These are phyloP conservation scores for Leucosporidium scottii DNA, from an alignment of 768 basidiomycete genomes.

Conservation along the genomic window DNA sequence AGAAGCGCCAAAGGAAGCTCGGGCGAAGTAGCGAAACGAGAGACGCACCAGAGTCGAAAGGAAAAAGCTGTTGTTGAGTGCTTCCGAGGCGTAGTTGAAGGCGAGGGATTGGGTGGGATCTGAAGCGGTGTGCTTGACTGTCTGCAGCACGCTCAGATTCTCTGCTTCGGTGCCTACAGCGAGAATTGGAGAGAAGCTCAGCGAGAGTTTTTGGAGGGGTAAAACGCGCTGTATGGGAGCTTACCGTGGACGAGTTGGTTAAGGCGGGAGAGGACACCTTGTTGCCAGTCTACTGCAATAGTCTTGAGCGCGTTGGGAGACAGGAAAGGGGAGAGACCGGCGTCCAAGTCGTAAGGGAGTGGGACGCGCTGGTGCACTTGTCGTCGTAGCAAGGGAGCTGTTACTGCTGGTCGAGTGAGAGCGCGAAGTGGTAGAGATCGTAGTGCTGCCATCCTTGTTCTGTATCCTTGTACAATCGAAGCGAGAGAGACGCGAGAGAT, in stretches of 20 bases:
- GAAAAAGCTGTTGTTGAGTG: slow-evolving; percentile 94
- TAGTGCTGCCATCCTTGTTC: too few species aligned
- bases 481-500: too few species aligned
- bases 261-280: slow-evolving; percentile 68
- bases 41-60: slow-evolving; percentile 69
- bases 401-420: background rate
- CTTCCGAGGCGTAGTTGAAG: slow-evolving; percentile 86
- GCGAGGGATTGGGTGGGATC: slow-evolving; percentile 57
- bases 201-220: too few species aligned
- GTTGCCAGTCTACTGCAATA: slow-evolving; percentile 75
- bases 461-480: too few species aligned
- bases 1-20: too few species aligned
- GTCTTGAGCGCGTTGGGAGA: slow-evolving; percentile 63
- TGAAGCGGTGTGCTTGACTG: slow-evolving; percentile 60
- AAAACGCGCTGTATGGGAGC: slow-evolving; percentile 5
- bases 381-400: background rate
- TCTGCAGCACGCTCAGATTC: slow-evolving; percentile 58
- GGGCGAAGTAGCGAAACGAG: background rate
- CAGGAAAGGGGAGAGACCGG: slow-evolving; percentile 71
- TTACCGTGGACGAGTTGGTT: slow-evolving; percentile 68
- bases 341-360: slow-evolving; percentile 60
- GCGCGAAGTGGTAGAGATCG: too few species aligned
- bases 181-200: background rate
- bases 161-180: slow-evolving; percentile 53
- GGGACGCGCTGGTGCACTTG: slow-evolving; percentile 41